phyloP scores from a whole-genome alignment of 352 stramenopile genomes.

The Globisporangium apiculatum region DNA sequence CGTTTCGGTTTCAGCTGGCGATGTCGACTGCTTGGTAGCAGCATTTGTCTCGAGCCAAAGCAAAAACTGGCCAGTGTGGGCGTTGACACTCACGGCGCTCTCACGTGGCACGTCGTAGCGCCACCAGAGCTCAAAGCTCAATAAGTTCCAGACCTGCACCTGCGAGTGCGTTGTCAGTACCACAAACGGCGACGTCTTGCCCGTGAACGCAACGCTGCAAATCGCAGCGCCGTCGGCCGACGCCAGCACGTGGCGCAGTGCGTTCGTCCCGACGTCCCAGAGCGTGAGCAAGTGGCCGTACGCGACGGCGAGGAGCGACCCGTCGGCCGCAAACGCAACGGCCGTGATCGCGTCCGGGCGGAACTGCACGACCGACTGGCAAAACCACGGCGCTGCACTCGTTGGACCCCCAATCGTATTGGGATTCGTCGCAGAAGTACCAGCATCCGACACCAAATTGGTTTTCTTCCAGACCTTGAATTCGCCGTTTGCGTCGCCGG shows the following conservation, averaged over 20 bases:
- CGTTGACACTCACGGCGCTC: slow-evolving; percentile 25
- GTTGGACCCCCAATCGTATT: too few species aligned
- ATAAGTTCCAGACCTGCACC: slow-evolving; percentile 73
- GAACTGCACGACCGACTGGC: slow-evolving; percentile 74
- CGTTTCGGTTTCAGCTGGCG: neutral
- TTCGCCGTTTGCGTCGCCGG: slow-evolving; percentile 53
- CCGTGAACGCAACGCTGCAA: slow-evolving; percentile 50
- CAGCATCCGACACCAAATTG: slow-evolving; percentile 7
- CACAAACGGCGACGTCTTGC: slow-evolving; percentile 49
- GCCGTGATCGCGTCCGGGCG: slow-evolving; percentile 60
- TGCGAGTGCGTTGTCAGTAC: slow-evolving; percentile 45
- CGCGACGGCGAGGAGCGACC: slow-evolving; percentile 77
- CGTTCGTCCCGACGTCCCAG: slow-evolving; percentile 75
- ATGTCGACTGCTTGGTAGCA: neutral
- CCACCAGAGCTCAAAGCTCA: slow-evolving; percentile 65
- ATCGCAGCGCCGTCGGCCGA: slow-evolving; percentile 54
- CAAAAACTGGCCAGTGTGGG: slow-evolving; percentile 40
- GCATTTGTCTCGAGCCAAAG: slow-evolving; percentile 26
- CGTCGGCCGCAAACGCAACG: slow-evolving; percentile 64
- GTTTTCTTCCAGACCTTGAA: slow-evolving; percentile 82
- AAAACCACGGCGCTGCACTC: slow-evolving; percentile 45
- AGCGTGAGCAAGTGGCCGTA: slow-evolving; percentile 79
- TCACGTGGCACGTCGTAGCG: slow-evolving; percentile 45
- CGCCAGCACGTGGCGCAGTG: slow-evolving; percentile 64
- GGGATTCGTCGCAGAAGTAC: too few species aligned